Evolutionary conservation across 495 filamentous ascomycete species (phyloP).

Genomic region (Lophiostoma macrostomum): DNA sequence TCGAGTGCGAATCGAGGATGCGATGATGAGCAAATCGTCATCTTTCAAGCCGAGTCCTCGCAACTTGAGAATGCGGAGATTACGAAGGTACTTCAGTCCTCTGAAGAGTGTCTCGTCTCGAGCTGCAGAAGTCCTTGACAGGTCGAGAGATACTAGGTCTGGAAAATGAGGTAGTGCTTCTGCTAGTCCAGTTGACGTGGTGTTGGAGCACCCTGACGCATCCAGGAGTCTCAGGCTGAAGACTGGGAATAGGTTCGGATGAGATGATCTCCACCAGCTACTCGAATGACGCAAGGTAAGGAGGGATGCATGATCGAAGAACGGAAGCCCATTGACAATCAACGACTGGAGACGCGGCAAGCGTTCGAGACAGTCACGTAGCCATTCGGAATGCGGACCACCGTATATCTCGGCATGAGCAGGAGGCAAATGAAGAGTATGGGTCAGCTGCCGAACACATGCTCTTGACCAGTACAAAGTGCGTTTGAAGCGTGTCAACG

Average conservation of each 20-base stretch:
- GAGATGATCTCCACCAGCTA: slow-evolving; percentile 14
- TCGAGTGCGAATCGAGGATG: slow-evolving; percentile 50
- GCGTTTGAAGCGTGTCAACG: slow-evolving; percentile 60
- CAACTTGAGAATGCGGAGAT: slow-evolving; percentile 59
- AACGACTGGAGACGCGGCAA: slow-evolving; percentile 60
- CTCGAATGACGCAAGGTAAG: slow-evolving; percentile 44
- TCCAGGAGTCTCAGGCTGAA: slow-evolving; percentile 54
- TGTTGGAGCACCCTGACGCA: slow-evolving; percentile 57
- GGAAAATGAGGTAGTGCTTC: slow-evolving; percentile 55
- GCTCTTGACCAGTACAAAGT: slow-evolving; percentile 54
- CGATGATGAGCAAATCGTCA: slow-evolving; percentile 52
- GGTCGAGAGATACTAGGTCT: slow-evolving; percentile 56
- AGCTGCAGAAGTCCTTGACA: slow-evolving; percentile 58
- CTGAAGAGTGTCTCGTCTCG: slow-evolving; percentile 52
- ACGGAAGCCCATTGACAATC: slow-evolving; percentile 59
- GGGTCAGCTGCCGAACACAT: slow-evolving; percentile 55
- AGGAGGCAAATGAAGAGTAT: slow-evolving; percentile 66
- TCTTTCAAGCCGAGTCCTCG: slow-evolving; percentile 57
- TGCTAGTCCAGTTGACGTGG: slow-evolving; percentile 53
- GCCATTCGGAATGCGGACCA: slow-evolving; percentile 59
- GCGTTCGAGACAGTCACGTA: slow-evolving; percentile 58
- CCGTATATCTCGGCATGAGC: slow-evolving; percentile 65
- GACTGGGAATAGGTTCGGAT: slow-evolving; percentile 11
- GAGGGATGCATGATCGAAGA: slow-evolving; percentile 64
- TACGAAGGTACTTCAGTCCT: slow-evolving; percentile 41